A percentile compares a stretch with the other conserved stretches of the same genome.
phyloP scores from a whole-genome alignment of 2,329 filamentous ascomycete genomes.

The Talaromyces pinophilus region DNA sequence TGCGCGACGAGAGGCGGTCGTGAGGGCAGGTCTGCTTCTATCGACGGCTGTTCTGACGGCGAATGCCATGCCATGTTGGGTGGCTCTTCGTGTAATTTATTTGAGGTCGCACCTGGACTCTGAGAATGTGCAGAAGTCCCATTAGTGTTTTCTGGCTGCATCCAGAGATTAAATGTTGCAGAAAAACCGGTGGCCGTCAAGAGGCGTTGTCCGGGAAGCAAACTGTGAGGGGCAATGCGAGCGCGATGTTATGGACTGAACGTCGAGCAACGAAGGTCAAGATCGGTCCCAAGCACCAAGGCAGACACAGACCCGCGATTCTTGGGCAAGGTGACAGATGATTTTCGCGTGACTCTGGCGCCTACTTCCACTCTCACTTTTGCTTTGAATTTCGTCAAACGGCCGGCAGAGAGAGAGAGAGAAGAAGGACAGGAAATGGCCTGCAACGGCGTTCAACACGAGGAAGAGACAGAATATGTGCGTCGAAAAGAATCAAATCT shows the following conservation, averaged over 20 bases:
- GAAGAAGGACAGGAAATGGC: background rate
- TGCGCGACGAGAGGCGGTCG: conserved; percentile 58
- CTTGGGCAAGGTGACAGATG: background rate
- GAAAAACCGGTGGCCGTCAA: conserved; percentile 33
- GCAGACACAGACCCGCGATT: background rate
- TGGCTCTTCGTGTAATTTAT: conserved; percentile 44
- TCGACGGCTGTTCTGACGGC: conserved; percentile 31
- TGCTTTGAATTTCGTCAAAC: conserved; percentile 1
- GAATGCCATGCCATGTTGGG: conserved; percentile 46
- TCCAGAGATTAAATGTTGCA: conserved; percentile 42
- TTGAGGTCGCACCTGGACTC: conserved; percentile 45
- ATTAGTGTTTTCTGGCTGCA: conserved; percentile 43
- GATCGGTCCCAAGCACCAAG: conserved; percentile 5
- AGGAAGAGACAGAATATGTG: conserved; percentile 18
- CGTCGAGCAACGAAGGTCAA: conserved; percentile 8
- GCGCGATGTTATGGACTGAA: conserved; percentile 10
- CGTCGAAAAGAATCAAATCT: conserved; percentile 19
- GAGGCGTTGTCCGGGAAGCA: conserved; percentile 23
- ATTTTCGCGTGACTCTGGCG: background rate
- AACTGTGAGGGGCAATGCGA: conserved; percentile 20
- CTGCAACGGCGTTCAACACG: conserved; percentile 10
- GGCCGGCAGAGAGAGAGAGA: background rate
- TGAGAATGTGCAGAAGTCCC: conserved; percentile 44
- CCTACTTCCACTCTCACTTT: conserved; percentile 3
- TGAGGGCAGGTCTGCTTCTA: conserved; percentile 40